These are phyloP conservation scores for Metschnikowia hibisci DNA, from an alignment of 805 yeast genomes.

Conservation along the genomic window DNA sequence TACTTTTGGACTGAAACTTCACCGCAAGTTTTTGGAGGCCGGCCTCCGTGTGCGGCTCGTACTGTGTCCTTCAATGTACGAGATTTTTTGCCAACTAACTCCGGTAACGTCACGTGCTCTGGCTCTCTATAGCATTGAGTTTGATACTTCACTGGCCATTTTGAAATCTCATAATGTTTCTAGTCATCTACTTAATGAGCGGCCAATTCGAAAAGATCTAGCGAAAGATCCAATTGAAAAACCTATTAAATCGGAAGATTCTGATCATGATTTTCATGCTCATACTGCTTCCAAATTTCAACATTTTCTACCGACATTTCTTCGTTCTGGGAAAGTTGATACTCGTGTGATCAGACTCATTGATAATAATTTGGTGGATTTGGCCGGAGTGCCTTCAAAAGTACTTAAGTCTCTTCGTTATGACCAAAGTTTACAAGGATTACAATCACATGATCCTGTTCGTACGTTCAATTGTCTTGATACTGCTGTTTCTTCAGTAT, in stretches of 20 bases:
- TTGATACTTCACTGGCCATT: neutral
- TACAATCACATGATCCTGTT: conserved; percentile 12
- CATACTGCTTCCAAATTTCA: neutral
- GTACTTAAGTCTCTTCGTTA: conserved; percentile 31
- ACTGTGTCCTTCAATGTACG: conserved; percentile 40
- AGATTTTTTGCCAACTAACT: conserved; percentile 41
- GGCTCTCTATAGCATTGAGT: conserved; percentile 6
- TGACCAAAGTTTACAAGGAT: conserved; percentile 11
- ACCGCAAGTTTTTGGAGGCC: conserved; percentile 46
- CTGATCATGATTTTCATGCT: neutral
- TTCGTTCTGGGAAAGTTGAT: conserved; percentile 9
- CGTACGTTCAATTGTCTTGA: conserved; percentile 42
- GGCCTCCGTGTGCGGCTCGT: conserved; percentile 49
- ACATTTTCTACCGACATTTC: neutral
- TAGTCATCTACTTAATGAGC: neutral
- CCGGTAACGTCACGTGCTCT: conserved; percentile 29
- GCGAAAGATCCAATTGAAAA: neutral
- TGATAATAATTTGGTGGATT: conserved; percentile 37
- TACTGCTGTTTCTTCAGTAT: conserved; percentile 43
- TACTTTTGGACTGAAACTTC: conserved; percentile 25
- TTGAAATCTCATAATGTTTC: conserved; percentile 1
- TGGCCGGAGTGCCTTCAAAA: conserved; percentile 32
- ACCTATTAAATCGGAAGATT: neutral
- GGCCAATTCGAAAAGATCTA: neutral
- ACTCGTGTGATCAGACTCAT: conserved; percentile 34